Evolutionary conservation across 345 rosid genomes (phyloP).

Genomic region (Hevea brasiliensis): DNA sequence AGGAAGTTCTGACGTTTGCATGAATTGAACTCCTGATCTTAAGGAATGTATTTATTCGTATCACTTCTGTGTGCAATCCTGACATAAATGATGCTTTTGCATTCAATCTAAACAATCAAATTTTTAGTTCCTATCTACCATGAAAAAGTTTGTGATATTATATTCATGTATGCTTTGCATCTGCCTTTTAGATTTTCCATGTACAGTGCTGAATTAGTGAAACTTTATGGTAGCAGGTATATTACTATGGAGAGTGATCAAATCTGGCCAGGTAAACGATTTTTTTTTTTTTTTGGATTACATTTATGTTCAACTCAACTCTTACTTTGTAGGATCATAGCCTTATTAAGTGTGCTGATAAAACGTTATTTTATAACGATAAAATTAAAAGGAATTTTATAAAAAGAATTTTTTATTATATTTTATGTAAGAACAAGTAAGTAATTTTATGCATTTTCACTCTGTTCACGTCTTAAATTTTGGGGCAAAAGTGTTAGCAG

Average conservation of each 20-base stretch:
- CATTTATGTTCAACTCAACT: not conserved
- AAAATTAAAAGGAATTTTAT: no score
- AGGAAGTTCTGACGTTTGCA: not conserved
- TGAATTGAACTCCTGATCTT: not conserved
- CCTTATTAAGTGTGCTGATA: not conserved
- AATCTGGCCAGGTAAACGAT: not conserved
- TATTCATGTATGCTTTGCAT: not conserved
- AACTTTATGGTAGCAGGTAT: slow-evolving; percentile 30
- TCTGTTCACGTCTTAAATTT: no score
- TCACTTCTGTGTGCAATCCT: not conserved
- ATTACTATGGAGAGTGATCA: slow-evolving; percentile 32
- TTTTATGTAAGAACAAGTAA: no score
- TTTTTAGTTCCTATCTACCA: not conserved
- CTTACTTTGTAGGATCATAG: not conserved
- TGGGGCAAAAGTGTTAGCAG: no score
- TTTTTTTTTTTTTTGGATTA: not conserved
- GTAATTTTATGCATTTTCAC: no score
- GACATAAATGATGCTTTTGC: not conserved
- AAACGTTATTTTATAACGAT: no score
- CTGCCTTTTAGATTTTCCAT: not conserved
- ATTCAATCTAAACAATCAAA: not conserved
- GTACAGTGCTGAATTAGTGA: not conserved
- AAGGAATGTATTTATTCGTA: not conserved
- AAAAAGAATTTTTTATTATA: no score
- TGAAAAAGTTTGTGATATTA: not conserved